Evolutionary conservation across 1,284 basidiomycete species (phyloP).

Genomic region (Grifola frondosa): DNA sequence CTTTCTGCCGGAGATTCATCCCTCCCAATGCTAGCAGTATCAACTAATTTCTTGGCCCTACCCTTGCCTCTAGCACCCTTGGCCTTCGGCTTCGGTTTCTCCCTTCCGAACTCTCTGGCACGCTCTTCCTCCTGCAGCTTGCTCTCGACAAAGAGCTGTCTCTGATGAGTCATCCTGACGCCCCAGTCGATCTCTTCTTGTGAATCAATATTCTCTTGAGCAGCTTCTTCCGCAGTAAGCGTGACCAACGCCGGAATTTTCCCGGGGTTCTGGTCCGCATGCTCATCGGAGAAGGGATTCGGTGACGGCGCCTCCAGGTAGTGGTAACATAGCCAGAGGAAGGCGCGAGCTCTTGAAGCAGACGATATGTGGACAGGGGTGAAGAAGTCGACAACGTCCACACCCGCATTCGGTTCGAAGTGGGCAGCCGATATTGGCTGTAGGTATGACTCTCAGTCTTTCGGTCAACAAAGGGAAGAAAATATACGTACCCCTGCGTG

Average conservation of each 20-base stretch:
- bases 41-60: conserved; percentile 17
- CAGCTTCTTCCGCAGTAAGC: conserved; percentile 49
- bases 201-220: conserved; percentile 67
- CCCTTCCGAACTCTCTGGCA: conserved; percentile 26
- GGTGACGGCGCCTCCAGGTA: conserved; percentile 64
- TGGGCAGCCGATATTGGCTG: conserved; percentile 58
- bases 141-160: conserved; percentile 63
- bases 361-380: conserved; percentile 59
- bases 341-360: conserved; percentile 60
- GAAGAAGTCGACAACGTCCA: conserved; percentile 70
- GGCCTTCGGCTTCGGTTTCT: conserved; percentile 18
- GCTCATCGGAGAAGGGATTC: conserved; percentile 69
- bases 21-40: conserved; percentile 13
- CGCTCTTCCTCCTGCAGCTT: conserved; percentile 38
- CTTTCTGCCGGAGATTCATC: conserved; percentile 21
- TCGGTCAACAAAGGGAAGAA: conserved; percentile 1
- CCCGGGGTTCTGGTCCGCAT: conserved; percentile 46
- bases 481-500: conserved; percentile 47
- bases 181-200: conserved; percentile 68
- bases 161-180: conserved; percentile 59
- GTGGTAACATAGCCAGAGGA: conserved; percentile 77
- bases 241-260: conserved; percentile 55
- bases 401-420: conserved; percentile 44
- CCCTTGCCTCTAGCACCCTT: conserved; percentile 14
- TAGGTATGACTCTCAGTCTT: conserved; percentile 13